Base-by-base conservation (phyloP, 345 rosid species). In the Salix brachista region DNA sequence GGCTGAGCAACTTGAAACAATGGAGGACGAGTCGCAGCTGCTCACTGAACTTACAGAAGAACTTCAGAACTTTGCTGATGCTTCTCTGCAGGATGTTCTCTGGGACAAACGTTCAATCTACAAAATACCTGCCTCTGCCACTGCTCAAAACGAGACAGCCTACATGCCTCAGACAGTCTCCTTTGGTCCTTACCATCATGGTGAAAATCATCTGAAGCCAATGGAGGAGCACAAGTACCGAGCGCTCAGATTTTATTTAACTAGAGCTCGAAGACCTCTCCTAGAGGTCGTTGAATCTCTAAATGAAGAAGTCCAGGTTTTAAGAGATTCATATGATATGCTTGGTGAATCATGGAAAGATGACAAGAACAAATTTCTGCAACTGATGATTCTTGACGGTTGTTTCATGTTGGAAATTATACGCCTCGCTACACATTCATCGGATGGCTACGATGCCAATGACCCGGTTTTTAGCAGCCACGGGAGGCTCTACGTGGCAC, bases 401-500 rank as follows among this genome's bases (percentile, higher is more conserved):
- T 88, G 85, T 61, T 88, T 88, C 79, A 82, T 85, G 89, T 83
- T 88, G 18, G 91, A 89, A 74, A 78, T 85, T 48, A 48, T 89
- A 8, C 74, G 84, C 7, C 28, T 52, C 2, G 48, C 37, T 32
- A 70, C 76, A 2, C 64, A 60, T 23, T 10, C 75, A 3, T 8
- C 32, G 68, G 80, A 71, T n/a, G 84, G 79, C 37, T 87, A 88
- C 9, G 84, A 80, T 6, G 44, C 26, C n/a, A 79, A 81, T 60
- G 90, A 89, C 52, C 88, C 92, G 0, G 41, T 89, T 46, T 89
- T 89, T 58, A 84, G 90, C 79, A 19, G 12, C 56, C 89, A 83
- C 46, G 92, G 92, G 58, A 78, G 70, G 76, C 74, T 79, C 21
- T 72, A 75, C 58, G 78, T 86, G 2, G 50, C 81, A 73, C 89